phyloP scores from a whole-genome alignment of 306 rosid genomes.

The Corylus americana region DNA sequence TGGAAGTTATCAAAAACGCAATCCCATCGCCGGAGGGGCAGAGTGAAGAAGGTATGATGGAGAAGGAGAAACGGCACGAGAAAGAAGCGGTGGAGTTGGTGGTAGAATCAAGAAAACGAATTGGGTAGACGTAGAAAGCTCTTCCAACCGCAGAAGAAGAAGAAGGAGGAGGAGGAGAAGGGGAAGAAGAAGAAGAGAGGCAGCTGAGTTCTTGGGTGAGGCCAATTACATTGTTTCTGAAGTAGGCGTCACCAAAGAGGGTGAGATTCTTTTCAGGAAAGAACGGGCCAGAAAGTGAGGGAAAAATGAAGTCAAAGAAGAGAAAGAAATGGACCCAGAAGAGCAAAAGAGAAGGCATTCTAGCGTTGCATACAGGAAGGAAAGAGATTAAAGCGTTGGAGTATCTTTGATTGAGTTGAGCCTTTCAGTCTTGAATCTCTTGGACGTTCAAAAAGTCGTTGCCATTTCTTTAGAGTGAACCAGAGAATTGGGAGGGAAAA shows the following conservation, averaged over 20 bases:
- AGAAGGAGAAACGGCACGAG: constrained; percentile 63
- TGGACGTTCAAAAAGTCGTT: background rate
- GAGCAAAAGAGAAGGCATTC: constrained; percentile 28
- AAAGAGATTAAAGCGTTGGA: background rate
- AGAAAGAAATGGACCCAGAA: constrained; percentile 28
- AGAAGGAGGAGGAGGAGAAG: constrained; percentile 21
- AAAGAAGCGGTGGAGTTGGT: constrained; percentile 67
- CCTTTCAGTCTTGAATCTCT: background rate
- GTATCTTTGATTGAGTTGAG: background rate
- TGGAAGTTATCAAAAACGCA: constrained; percentile 57
- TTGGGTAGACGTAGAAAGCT: constrained; percentile 62
- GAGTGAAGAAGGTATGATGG: constrained; percentile 50
- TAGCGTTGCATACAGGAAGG: constrained; percentile 9
- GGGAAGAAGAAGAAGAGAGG: constrained; percentile 29
- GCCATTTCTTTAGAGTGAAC: background rate
- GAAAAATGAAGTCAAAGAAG: constrained; percentile 24
- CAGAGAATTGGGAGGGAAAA: background rate
- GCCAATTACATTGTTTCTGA: constrained; percentile 45
- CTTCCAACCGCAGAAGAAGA: constrained; percentile 53
- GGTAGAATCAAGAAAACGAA: constrained; percentile 67
- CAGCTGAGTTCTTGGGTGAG: constrained; percentile 65
- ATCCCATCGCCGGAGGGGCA: constrained; percentile 69
- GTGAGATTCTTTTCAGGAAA: constrained; percentile 51
- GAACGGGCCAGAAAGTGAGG: constrained; percentile 33
- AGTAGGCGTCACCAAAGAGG: constrained; percentile 71